phyloP scores from a whole-genome alignment of 139 green algal species.

The Helicosporidium sp. region DNA sequence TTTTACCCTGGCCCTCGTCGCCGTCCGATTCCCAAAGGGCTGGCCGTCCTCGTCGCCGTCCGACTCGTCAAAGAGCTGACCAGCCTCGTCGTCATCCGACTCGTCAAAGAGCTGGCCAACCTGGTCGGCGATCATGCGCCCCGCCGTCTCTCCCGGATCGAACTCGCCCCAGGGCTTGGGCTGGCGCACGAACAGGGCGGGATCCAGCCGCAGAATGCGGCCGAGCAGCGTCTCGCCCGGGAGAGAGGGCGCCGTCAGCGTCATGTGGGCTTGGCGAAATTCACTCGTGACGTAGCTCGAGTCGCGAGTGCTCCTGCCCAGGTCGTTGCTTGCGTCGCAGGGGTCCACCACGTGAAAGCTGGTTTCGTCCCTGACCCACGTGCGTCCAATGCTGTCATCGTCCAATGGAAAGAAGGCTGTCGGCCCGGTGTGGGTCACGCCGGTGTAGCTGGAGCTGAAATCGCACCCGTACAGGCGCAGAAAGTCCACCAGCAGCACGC shows the following conservation, averaged over 20 bases:
- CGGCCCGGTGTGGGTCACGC: slow-evolving; percentile 46
- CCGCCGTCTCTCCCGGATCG: not conserved
- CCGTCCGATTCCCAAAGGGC: too few species aligned
- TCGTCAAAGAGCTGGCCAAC: not conserved
- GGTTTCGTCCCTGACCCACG: not conserved
- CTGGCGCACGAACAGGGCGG: slow-evolving; percentile 15
- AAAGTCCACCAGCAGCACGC: slow-evolving; percentile 81
- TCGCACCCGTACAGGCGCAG: slow-evolving; percentile 50
- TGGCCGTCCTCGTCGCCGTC: too few species aligned
- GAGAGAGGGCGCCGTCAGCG: slow-evolving; percentile 18
- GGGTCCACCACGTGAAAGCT: slow-evolving; percentile 32
- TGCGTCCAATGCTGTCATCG: not conserved
- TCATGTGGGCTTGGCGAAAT: not conserved
- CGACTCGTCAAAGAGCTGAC: too few species aligned
- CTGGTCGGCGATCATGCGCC: not conserved
- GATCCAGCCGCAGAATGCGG: slow-evolving; percentile 36
- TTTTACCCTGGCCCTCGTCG: too few species aligned
- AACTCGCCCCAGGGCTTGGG: too few species aligned
- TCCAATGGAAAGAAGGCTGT: slow-evolving; percentile 4
- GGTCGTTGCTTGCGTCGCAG: slow-evolving; percentile 47
- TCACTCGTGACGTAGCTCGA: slow-evolving; percentile 23
- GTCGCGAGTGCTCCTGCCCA: slow-evolving; percentile 45
- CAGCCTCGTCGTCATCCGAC: not conserved
- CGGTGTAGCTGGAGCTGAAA: slow-evolving; percentile 28
- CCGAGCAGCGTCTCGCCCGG: slow-evolving; percentile 25